These are phyloP conservation scores for Dictyostelium firmibasis DNA, from an alignment of 78 protist species.

Conservation along the genomic window DNA sequence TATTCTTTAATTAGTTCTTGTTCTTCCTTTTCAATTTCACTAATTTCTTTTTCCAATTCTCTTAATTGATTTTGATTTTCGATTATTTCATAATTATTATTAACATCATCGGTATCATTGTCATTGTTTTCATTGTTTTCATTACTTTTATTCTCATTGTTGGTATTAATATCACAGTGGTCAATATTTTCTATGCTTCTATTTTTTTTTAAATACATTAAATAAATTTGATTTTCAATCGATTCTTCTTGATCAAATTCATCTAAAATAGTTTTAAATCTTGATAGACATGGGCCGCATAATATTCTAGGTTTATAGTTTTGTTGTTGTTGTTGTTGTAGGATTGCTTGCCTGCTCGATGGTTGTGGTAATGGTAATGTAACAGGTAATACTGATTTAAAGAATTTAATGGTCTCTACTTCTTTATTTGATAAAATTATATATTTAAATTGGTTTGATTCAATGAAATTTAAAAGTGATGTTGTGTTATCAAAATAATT, in stretches of 20 bases:
- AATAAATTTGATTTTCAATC: constrained; percentile 16
- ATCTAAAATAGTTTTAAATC: constrained; percentile 35
- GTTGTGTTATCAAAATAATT: constrained; percentile 29
- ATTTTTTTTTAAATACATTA: background rate
- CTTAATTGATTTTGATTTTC: background rate
- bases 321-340: background rate
- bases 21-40: constrained; percentile 19
- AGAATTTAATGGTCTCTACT: constrained; percentile 26
- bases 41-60: constrained; percentile 18
- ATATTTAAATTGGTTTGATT: constrained; percentile 35
- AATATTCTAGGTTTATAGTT: constrained; percentile 20
- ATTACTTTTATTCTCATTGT: background rate
- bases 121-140: background rate
- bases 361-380: constrained; percentile 9
- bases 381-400: constrained; percentile 28
- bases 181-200: background rate
- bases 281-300: constrained; percentile 52
- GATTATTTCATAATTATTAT: background rate
- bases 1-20: constrained; percentile 48
- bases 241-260: constrained; percentile 36
- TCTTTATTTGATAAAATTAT: constrained; percentile 20
- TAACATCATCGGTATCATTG: background rate
- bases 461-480: constrained; percentile 19
- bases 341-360: background rate
- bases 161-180: background rate